Percentiles rank a stretch among this genome's conserved stretches.
Conservation (phyloP, 768 basidiomycete species). For the Termitomyces sp. region DNA sequence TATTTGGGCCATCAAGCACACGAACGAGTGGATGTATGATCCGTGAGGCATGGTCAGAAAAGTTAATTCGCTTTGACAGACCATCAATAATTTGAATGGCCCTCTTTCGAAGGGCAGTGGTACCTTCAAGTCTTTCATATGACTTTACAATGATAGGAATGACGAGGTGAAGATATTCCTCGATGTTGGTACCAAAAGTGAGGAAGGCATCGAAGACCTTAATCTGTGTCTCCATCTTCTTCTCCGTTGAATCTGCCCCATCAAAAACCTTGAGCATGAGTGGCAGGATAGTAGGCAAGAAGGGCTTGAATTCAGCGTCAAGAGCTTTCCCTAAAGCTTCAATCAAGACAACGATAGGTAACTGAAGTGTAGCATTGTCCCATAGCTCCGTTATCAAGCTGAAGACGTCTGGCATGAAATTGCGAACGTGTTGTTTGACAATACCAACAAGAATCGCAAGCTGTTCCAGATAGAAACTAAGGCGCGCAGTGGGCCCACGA, state of each 20-base stretch:
- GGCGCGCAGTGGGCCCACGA: conserved; percentile 69
- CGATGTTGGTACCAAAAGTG: conserved; percentile 93
- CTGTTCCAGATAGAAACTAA: conserved; percentile 92
- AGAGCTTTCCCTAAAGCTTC: conserved; percentile 91
- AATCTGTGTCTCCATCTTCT: conserved; percentile 71
- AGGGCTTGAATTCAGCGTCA: conserved; percentile 96
- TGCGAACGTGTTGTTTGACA: conserved; percentile 95
- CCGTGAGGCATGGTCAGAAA: conserved; percentile 94
- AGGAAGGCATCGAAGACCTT: conserved; percentile 93
- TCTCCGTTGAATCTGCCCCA: conserved; percentile 70
- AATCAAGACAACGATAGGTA: conserved; percentile 88
- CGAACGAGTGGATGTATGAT: conserved; percentile 95
- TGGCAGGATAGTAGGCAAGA: conserved; percentile 85
- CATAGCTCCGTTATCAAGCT: conserved; percentile 85
- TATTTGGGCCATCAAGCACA: conserved; percentile 67
- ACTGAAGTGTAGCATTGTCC: conserved; percentile 78
- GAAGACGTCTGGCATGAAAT: conserved; percentile 84
- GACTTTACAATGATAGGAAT: conserved; percentile 92
- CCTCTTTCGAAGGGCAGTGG: conserved; percentile 71
- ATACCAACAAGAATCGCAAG: conserved; percentile 93
- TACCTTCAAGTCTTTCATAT: conserved; percentile 78
- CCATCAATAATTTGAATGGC: conserved; percentile 92
- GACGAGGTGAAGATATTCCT: conserved; percentile 96
- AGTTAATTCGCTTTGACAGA: conserved; percentile 88
- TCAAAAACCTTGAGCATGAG: conserved; percentile 89